A percentile compares a stretch with the other conserved stretches of the same genome.
Evolutionary conservation across 192 early-diverging fungal species (phyloP).

Genomic region (Gigaspora rosea): DNA sequence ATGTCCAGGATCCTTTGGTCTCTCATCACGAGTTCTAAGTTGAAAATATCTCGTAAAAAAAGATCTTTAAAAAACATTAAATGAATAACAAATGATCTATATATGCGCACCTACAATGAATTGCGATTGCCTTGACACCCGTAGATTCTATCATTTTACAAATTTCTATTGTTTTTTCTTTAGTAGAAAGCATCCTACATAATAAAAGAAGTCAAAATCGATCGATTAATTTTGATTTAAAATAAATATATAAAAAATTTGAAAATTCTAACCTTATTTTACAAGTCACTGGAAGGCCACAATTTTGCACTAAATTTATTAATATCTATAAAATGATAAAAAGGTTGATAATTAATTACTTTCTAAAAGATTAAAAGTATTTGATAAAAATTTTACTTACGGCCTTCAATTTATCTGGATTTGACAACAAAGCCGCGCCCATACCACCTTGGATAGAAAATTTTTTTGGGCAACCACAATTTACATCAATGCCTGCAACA

Average conservation of each 20-base stretch:
- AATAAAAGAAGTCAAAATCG: conserved; percentile 17
- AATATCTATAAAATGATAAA: conserved; percentile 56
- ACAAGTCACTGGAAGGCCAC: conserved; percentile 82
- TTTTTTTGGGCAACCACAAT: conserved; percentile 97
- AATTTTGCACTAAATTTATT: conserved; percentile 66
- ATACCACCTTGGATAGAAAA: conserved; percentile 94
- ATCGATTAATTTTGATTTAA: background rate
- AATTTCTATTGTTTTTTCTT: conserved; percentile 79
- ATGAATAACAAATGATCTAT: too few relatives aligned
- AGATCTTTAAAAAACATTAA: too few relatives aligned
- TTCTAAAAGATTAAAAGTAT: background rate
- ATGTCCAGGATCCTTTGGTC: conserved; percentile 77
- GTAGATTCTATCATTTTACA: conserved; percentile 82
- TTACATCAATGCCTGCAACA: conserved; percentile 90
- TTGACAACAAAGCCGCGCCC: conserved; percentile 87
- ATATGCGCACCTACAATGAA: conserved; percentile 77
- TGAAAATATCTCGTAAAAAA: background rate
- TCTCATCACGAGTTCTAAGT: conserved; percentile 64
- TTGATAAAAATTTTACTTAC: conserved; percentile 40
- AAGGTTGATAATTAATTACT: background rate
- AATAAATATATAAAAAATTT: background rate
- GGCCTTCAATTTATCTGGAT: conserved; percentile 78
- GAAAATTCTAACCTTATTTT: conserved; percentile 67
- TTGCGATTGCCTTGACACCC: conserved; percentile 81
- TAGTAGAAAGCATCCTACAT: conserved; percentile 64